Evolutionary conservation across 2,329 filamentous ascomycete species (phyloP).

Genomic region (Akanthomyces uredinophilus): DNA sequence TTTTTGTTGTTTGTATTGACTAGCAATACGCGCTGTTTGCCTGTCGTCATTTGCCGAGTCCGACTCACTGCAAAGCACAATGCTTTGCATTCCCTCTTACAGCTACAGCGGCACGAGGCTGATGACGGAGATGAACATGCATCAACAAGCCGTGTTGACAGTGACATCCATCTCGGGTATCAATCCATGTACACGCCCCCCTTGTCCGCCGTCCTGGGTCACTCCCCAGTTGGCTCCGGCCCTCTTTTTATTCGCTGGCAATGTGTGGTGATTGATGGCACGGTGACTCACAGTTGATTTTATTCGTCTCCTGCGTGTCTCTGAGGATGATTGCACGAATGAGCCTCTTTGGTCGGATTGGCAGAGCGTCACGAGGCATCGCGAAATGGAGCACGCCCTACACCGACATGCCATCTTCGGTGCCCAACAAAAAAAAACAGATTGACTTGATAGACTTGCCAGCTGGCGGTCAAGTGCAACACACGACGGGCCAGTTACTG

Average conservation of each 20-base stretch:
- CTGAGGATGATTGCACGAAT: too few relatives aligned
- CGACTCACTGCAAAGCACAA: not conserved
- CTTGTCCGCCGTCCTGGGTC: not conserved
- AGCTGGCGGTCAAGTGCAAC: too few relatives aligned
- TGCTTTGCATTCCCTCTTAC: not conserved
- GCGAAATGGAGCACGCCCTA: not conserved
- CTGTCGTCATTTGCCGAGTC: not conserved
- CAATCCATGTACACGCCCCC: conserved; percentile 1
- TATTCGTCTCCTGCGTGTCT: not conserved
- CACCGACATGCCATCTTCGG: not conserved
- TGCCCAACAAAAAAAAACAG: not conserved
- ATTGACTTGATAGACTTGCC: too few relatives aligned
- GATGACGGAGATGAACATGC: not conserved
- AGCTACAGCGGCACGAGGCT: not conserved
- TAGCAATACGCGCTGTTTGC: too few relatives aligned
- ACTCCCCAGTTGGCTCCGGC: not conserved
- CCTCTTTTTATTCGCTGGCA: conserved; percentile 6
- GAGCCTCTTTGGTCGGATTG: not conserved
- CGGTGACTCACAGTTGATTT: conserved; percentile 1
- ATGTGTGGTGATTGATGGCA: not conserved
- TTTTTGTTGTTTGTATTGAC: too few relatives aligned
- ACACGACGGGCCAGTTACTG: too few relatives aligned
- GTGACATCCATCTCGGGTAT: not conserved
- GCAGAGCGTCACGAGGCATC: not conserved
- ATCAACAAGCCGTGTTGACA: not conserved